phyloP scores from a whole-genome alignment of 2,329 filamentous ascomycete species.

The Ophiostoma montium region DNA sequence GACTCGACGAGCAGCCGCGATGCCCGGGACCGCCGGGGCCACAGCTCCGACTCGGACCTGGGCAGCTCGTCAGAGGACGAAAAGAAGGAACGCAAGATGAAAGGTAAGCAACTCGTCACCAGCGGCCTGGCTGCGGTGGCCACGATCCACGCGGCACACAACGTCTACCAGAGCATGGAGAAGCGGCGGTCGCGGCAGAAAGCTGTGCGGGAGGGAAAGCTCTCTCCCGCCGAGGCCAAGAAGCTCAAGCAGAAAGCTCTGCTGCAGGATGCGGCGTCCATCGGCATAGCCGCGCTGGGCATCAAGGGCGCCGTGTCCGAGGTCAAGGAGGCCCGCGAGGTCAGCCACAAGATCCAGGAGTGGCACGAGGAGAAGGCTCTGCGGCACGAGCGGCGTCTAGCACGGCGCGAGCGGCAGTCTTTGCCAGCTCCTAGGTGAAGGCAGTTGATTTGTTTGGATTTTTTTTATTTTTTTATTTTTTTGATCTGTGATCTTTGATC shows the following conservation, averaged over 20 bases:
- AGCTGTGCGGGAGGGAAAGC: slow-evolving; percentile 38
- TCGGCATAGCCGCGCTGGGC: slow-evolving; percentile 43
- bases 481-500: too few relatives aligned
- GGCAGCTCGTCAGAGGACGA: slow-evolving; percentile 45
- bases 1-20: slow-evolving; percentile 28
- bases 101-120: slow-evolving; percentile 47
- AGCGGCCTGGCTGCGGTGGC: slow-evolving; percentile 42
- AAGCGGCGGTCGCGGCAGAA: slow-evolving; percentile 38
- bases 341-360: slow-evolving; percentile 32
- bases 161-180: slow-evolving; percentile 44
- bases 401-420: slow-evolving; percentile 17
- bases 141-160: slow-evolving; percentile 46
- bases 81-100: slow-evolving; percentile 40
- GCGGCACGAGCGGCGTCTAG: slow-evolving; percentile 34
- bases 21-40: slow-evolving; percentile 29
- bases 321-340: slow-evolving; percentile 40
- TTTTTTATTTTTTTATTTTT: too few relatives aligned
- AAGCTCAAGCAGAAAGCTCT: slow-evolving; percentile 44
- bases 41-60: slow-evolving; percentile 38
- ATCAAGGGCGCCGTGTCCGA: slow-evolving; percentile 42
- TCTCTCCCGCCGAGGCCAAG: slow-evolving; percentile 36
- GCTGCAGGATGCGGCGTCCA: slow-evolving; percentile 42
- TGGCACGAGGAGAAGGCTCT: slow-evolving; percentile 35
- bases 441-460: too few relatives aligned
- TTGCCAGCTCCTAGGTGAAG: too few relatives aligned